A percentile compares a stretch with the other conserved stretches of the same genome.
phyloP scores from a whole-genome alignment of 805 yeast genomes.

The Saccharomycopsis capsularis region DNA sequence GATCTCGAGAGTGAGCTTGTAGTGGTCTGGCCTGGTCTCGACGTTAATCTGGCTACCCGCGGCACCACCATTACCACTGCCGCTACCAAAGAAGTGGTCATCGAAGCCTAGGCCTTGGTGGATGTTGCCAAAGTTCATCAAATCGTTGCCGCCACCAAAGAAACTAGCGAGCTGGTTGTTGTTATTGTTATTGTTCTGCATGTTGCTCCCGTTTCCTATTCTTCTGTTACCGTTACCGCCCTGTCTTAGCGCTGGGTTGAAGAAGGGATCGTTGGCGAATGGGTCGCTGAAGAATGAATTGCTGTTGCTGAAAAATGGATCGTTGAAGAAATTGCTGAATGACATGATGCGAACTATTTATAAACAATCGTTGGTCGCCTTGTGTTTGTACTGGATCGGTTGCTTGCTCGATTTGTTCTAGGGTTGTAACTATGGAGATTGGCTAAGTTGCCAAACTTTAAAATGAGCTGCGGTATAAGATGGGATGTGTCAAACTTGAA shows the following conservation, averaged over 20 bases:
- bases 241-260: slow-evolving; percentile 2
- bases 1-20: slow-evolving; percentile 2
- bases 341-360: no score
- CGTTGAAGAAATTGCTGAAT: slow-evolving; percentile 7
- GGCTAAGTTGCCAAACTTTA: no score
- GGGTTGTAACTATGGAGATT: no score
- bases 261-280: slow-evolving; percentile 16
- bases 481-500: no score
- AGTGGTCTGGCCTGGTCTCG: slow-evolving; percentile 3
- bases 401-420: no score
- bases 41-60: slow-evolving; percentile 4
- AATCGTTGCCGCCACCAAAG: not conserved
- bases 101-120: not conserved
- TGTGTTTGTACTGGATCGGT: no score
- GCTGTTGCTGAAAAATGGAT: slow-evolving; percentile 3
- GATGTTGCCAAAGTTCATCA: not conserved
- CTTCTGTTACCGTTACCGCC: not conserved
- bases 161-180: not conserved
- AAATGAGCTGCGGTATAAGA: no score
- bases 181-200: not conserved
- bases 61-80: not conserved
- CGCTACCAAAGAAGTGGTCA: slow-evolving; percentile 2
- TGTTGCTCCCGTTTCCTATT: not conserved
- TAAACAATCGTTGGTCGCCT: no score
- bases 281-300: no score